A percentile compares a stretch with the other conserved stretches of the same genome.
Conservation (phyloP, 164 flowering plant genomes). For the Taxillus chinensis region DNA sequence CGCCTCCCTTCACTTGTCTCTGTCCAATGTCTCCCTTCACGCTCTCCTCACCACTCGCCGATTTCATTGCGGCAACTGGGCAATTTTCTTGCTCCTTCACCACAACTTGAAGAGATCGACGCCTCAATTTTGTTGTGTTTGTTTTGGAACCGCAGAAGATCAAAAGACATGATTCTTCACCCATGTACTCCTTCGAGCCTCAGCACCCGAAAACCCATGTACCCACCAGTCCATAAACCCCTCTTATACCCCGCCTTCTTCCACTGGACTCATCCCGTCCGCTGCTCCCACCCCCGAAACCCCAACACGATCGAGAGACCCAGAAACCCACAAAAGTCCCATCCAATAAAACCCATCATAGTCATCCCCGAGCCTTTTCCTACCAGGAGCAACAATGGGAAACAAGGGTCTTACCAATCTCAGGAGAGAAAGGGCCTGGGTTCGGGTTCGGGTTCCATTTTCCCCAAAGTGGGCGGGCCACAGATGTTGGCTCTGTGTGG, state of each 20-base stretch:
- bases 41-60: too few relatives aligned
- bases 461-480: conserved; percentile 21
- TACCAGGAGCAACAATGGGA: conserved; percentile 6
- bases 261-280: conserved; percentile 1
- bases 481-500: conserved; percentile 64
- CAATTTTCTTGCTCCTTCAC: too few relatives aligned
- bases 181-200: not conserved
- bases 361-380: conserved; percentile 10
- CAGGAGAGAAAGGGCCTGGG: not conserved
- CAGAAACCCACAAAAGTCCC: conserved; percentile 12
- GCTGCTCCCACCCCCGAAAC: conserved; percentile 12
- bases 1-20: too few relatives aligned
- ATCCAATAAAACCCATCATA: conserved; percentile 13
- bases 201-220: not conserved
- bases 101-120: too few relatives aligned
- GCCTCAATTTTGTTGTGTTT: too few relatives aligned
- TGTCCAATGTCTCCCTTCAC: too few relatives aligned
- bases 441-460: conserved; percentile 1
- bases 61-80: too few relatives aligned
- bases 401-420: not conserved
- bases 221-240: conserved; percentile 5
- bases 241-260: not conserved
- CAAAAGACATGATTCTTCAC: too few relatives aligned
- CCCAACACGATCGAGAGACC: conserved; percentile 14
- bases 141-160: too few relatives aligned